These are phyloP conservation scores for Aspergillus ochraceus DNA, from an alignment of 2,329 filamentous ascomycete genomes.

Conservation along the genomic window DNA sequence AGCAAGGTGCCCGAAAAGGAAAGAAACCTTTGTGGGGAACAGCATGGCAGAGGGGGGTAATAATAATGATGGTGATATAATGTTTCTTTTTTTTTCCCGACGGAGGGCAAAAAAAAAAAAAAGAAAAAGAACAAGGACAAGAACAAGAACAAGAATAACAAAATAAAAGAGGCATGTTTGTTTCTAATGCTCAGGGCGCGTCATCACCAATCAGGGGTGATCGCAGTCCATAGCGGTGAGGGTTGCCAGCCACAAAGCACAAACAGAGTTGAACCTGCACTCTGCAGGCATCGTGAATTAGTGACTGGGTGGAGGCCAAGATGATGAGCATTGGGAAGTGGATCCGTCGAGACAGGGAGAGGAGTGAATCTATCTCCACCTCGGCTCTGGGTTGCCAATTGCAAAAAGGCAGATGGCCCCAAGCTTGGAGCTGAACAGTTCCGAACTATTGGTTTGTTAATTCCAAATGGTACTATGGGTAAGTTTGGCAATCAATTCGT, in stretches of 20 bases:
- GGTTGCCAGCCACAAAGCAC: slow-evolving; percentile 19
- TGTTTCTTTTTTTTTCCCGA: too few relatives aligned
- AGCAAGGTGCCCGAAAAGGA: not conserved
- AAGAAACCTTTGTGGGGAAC: not conserved
- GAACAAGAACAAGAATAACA: not conserved
- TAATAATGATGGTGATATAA: too few relatives aligned
- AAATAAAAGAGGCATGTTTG: not conserved
- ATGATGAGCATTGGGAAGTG: slow-evolving; percentile 2
- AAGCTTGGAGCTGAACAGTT: slow-evolving; percentile 5
- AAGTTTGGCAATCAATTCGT: not conserved
- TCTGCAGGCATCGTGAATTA: not conserved
- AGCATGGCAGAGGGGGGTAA: not conserved
- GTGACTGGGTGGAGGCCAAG: slow-evolving; percentile 6
- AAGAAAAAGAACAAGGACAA: not conserved
- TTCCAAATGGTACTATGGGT: not conserved
- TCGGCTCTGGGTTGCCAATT: slow-evolving; percentile 9
- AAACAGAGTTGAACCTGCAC: slow-evolving; percentile 3
- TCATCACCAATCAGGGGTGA: slow-evolving; percentile 3
- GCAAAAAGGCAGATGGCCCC: slow-evolving; percentile 1
- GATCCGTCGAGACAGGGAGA: not conserved
- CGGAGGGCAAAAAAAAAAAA: not conserved
- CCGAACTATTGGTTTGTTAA: slow-evolving; percentile 4
- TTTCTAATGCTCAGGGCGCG: not conserved
- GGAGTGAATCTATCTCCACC: slow-evolving; percentile 2
- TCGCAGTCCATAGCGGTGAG: slow-evolving; percentile 7